Evolutionary conservation across 2,329 filamentous ascomycete species (phyloP).

Genomic region (Monilinia vaccinii-corymbosi): DNA sequence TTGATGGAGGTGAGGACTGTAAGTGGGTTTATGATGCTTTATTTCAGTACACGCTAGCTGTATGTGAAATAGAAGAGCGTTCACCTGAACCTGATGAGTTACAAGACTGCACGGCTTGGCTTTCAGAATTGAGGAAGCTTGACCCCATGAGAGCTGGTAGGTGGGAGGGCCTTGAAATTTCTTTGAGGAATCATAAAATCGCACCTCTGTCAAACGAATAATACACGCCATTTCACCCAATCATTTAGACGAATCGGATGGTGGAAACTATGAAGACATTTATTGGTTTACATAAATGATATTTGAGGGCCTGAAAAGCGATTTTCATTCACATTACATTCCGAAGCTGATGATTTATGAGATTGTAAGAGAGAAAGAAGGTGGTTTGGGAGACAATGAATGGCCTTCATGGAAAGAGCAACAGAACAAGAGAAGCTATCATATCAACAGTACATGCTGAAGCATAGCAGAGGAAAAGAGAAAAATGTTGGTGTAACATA

Average conservation of each 20-base stretch:
- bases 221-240: background rate
- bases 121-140: conserved; percentile 26
- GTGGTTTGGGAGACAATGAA: too few species aligned
- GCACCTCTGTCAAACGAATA: background rate
- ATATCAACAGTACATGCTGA: too few species aligned
- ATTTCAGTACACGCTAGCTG: conserved; percentile 58
- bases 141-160: conserved; percentile 29
- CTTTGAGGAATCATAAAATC: background rate
- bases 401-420: too few species aligned
- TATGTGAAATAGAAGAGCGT: conserved; percentile 44
- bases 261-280: background rate
- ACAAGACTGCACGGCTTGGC: conserved; percentile 24
- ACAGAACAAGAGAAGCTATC: too few species aligned
- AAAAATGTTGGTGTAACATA: too few species aligned
- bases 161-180: conserved; percentile 28
- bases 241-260: background rate
- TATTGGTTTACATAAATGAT: background rate
- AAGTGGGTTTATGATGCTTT: conserved; percentile 90
- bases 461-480: too few species aligned
- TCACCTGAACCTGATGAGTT: conserved; percentile 34
- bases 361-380: too few species aligned
- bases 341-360: background rate
- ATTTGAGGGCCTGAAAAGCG: background rate
- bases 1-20: conserved; percentile 57
- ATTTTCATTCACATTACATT: background rate